Evolutionary conservation across 345 rosid species (phyloP), one percentile per base, ranked within the genome.

Genomic region (Rhizophora apiculata): DNA sequence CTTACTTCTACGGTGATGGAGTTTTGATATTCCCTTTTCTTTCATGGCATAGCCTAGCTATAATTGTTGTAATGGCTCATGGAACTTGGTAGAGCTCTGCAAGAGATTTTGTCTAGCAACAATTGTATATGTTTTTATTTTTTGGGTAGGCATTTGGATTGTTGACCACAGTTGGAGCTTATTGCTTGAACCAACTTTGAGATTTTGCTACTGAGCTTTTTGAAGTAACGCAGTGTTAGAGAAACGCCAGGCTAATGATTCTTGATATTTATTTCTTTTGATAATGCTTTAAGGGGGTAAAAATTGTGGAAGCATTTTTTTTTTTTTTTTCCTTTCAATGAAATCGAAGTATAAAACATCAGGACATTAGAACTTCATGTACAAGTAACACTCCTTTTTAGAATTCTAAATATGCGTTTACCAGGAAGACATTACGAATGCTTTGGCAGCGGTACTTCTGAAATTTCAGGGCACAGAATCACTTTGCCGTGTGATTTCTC

Each of bases 1-100:
- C 85, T 91, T 76, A 83, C 85, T 67, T 77, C 87, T 7, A 81
- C 78, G 0, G 87, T 90, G 60, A 72, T 93, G 96, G 89, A 85
- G 56, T 90, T 87, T 79, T 89, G 70, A 76, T 31, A 20, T 31
- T 30, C 8, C 2, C 4, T 30, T 24, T 34, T 32, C 11, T 62
- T 16, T 58, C 49, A 4, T 18, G 43, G 62, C 24, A n/a, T 16
- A 27, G 57, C 51, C 46, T 31, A 48, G 11, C 49, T 10, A 57
- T 31, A 27, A 43, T 26, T 56, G 7, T 22, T 46, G 36, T 31
- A 16, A 36, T 27, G 49, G 58, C 10, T 75, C 26, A 18, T 64
- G 64, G 58, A 46, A 61, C 29, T 43, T 48, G 24, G 26, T 6
- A 52, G 69, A 65, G 76, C 67, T 60, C 74, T 20, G 32, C 60